phyloP scores from a whole-genome alignment of 1,284 basidiomycete species.

The Meira miltonrushii region DNA sequence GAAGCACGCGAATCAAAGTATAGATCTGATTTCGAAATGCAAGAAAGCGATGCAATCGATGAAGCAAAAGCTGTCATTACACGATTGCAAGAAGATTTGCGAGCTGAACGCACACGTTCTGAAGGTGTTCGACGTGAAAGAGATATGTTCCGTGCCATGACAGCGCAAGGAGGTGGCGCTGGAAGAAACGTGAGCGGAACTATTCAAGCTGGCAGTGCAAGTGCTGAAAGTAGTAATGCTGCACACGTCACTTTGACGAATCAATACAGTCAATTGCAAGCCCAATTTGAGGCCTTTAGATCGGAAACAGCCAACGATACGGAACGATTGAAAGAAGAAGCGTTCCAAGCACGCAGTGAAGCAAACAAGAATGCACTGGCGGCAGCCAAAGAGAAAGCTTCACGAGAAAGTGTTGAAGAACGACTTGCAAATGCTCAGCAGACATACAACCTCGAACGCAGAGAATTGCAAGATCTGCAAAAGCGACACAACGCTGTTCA shows the following conservation, averaged over 20 bases:
- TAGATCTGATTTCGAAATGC: constrained; percentile 53
- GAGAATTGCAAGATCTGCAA: constrained; percentile 49
- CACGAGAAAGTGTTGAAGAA: constrained; percentile 52
- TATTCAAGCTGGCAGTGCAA: not conserved
- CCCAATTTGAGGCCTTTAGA: constrained; percentile 70
- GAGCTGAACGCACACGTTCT: constrained; percentile 65
- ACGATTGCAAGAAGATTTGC: constrained; percentile 69
- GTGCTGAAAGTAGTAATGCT: not conserved
- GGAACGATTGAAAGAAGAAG: constrained; percentile 68
- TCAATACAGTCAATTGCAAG: constrained; percentile 64
- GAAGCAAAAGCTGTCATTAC: constrained; percentile 83
- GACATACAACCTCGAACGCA: constrained; percentile 44
- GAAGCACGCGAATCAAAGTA: constrained; percentile 51
- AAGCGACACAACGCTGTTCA: constrained; percentile 53
- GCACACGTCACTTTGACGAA: constrained; percentile 6
- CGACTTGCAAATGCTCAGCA: constrained; percentile 51
- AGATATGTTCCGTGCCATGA: constrained; percentile 74
- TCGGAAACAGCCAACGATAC: constrained; percentile 70
- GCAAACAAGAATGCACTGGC: constrained; percentile 72
- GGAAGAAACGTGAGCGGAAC: not conserved
- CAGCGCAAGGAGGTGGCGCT: constrained; percentile 52
- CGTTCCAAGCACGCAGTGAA: constrained; percentile 63
- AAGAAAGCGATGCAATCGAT: constrained; percentile 72
- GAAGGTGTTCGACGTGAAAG: constrained; percentile 79
- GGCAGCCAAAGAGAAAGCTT: constrained; percentile 40